Percentiles rank a stretch among this genome's conserved stretches.
These are phyloP conservation scores for Moniliophthora roreri DNA, from an alignment of 1,284 basidiomycete species.

Conservation along the genomic window DNA sequence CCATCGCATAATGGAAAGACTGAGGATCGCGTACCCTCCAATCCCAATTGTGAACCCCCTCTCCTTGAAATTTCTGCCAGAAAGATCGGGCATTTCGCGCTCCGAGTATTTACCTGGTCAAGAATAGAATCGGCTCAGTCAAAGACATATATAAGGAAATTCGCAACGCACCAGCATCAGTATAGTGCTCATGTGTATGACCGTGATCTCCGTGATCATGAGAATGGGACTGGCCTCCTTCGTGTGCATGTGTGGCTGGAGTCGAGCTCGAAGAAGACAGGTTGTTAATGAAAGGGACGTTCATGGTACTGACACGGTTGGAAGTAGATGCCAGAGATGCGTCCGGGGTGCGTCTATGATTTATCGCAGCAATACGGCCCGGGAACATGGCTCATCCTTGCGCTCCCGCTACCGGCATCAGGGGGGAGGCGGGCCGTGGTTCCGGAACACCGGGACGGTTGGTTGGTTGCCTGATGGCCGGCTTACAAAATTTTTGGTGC, in stretches of 20 bases:
- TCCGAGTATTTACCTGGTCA: constrained; percentile 85
- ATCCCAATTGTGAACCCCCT: constrained; percentile 97
- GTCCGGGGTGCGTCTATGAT: no score
- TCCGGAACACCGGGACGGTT: no score
- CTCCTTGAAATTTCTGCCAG: constrained; percentile 84
- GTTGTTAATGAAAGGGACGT: constrained; percentile 73
- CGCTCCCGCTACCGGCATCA: no score
- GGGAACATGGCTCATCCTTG: no score
- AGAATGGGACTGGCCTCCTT: constrained; percentile 35
- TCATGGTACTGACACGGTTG: no score
- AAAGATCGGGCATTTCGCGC: constrained; percentile 90
- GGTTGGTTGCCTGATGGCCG: no score
- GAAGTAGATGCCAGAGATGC: no score
- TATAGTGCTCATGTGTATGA: constrained; percentile 89
- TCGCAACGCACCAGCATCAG: constrained; percentile 68
- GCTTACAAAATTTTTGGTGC: no score
- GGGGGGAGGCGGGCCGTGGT: no score
- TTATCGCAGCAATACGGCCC: no score
- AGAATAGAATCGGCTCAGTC: constrained; percentile 5
- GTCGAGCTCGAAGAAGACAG: constrained; percentile 38
- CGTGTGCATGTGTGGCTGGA: constrained; percentile 32
- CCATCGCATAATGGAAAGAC: constrained; percentile 2
- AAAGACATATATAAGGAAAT: constrained; percentile 3
- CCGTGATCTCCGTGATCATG: constrained; percentile 74
- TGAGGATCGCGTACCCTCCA: constrained; percentile 68